phyloP scores from a whole-genome alignment of 1,284 basidiomycete genomes.

The Amylostereum areolatum region DNA sequence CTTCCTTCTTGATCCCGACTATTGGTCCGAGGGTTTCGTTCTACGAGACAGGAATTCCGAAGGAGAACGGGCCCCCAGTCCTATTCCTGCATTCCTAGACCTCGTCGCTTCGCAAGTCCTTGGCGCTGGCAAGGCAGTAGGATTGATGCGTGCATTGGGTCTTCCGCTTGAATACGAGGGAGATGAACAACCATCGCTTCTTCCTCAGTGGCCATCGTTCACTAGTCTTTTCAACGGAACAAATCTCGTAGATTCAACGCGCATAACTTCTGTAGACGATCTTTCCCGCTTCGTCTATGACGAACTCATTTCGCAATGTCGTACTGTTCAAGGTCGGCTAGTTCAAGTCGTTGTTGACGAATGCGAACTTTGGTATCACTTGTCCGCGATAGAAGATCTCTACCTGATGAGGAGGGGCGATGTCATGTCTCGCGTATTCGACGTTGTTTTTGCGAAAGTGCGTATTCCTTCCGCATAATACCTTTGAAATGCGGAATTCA shows the following conservation, averaged over 20 bases:
- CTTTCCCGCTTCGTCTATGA: slow-evolving; percentile 61
- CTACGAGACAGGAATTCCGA: slow-evolving; percentile 38
- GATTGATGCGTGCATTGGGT: slow-evolving; percentile 52
- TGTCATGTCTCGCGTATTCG: slow-evolving; percentile 66
- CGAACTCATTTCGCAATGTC: slow-evolving; percentile 54
- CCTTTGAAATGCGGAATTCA: too few relatives aligned
- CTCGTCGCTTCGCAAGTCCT: slow-evolving; percentile 55
- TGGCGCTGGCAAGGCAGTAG: slow-evolving; percentile 74
- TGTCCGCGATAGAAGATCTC: slow-evolving; percentile 67
- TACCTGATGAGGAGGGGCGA: slow-evolving; percentile 72
- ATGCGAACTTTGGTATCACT: slow-evolving; percentile 64
- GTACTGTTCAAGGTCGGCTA: slow-evolving; percentile 48
- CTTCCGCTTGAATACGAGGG: slow-evolving; percentile 10
- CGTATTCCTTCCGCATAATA: slow-evolving; percentile 11
- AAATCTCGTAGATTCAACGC: slow-evolving; percentile 1
- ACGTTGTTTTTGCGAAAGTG: slow-evolving; percentile 69
- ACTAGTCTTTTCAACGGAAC: slow-evolving; percentile 18
- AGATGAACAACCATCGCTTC: slow-evolving; percentile 1
- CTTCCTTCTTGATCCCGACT: slow-evolving; percentile 64
- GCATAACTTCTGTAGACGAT: slow-evolving; percentile 44
- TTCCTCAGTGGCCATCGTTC: slow-evolving; percentile 25
- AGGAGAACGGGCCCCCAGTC: slow-evolving; percentile 23
- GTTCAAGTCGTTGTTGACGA: slow-evolving; percentile 60
- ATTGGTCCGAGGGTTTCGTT: slow-evolving; percentile 73
- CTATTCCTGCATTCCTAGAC: slow-evolving; percentile 56